Conservation (phyloP, 495 filamentous ascomycete genomes). For the Penicillium samsonianum region DNA sequence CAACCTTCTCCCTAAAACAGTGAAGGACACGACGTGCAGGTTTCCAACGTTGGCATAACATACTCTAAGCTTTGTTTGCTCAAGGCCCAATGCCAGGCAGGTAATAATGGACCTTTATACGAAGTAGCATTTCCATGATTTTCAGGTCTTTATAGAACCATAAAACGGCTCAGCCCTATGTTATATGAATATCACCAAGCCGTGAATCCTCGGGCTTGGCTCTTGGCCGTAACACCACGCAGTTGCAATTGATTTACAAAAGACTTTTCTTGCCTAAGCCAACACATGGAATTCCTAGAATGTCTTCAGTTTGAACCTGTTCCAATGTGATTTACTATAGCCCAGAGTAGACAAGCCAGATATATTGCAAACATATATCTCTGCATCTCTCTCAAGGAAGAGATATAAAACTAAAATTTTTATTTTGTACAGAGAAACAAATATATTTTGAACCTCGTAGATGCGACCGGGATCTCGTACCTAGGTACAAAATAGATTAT, state of each 20-base stretch:
- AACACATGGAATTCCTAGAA: not conserved
- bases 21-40: not conserved
- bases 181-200: not conserved
- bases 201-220: not conserved
- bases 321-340: not conserved
- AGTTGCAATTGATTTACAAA: not conserved
- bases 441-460: not conserved
- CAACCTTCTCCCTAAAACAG: not conserved
- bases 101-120: no score
- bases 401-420: not conserved
- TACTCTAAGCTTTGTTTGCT: no score
- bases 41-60: no score
- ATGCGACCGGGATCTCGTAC: not conserved
- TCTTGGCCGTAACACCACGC: not conserved
- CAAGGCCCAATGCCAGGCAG: no score
- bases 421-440: not conserved
- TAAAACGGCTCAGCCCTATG: not conserved
- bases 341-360: not conserved
- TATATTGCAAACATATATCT: not conserved
- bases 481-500: not conserved
- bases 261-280: not conserved
- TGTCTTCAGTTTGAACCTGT: not conserved
- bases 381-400: not conserved
- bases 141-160: no score
- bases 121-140: no score